Base-by-base conservation (phyloP, 2,329 filamentous ascomycete genomes). In the Cyphellophora attinorum region DNA sequence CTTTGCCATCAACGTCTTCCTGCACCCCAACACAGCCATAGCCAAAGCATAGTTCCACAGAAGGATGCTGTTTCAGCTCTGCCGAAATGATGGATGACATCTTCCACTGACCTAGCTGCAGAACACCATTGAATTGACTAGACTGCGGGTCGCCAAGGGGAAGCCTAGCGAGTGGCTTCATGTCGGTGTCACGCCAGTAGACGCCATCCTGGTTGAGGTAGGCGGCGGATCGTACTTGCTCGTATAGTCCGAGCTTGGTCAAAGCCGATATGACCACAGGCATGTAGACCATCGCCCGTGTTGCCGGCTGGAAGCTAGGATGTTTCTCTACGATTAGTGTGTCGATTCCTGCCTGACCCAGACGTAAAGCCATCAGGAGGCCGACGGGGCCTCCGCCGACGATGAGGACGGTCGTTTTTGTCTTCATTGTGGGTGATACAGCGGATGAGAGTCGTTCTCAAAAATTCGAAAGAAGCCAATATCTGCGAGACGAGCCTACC, bases 201-300 rank as follows among this genome's bases (percentile, higher is more conserved):
- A 41, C 27, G n/a, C 40, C 40, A 18, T 38, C 31, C 11, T 25
- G 25, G 21, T 34, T 35, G 3, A 37, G 27, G 19, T 27, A 38
- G 3, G 34, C 40, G n/a, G 29, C 16, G 19, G 18, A 13, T 1
- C 11, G 14, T 15, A 41, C 21, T 14, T 18, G 15, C 8, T 36
- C 34, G 13, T 29, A 21, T 6, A 43, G 27, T 12, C 37, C 38
- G 11, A 35, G 29, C 12, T 31, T 18, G 14, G 29, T 19, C 37
- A 64, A 53, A 10, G 61, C 54, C 1, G 58, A 56, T 25, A 61
- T 59, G 1, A 60, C 55, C 2, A 55, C 53, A 6, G 60, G 58
- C 38, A 61, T 56, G 38, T 65, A 61, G 3, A 61, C 58, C 40
- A 61, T 61, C 36, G 61, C 61, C 31, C 60, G 55, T 11, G 61